Evolutionary conservation across 2,329 filamentous ascomycete genomes (phyloP), one percentile per base, ranked within the genome.

Genomic region (Juglanconis sp.): DNA sequence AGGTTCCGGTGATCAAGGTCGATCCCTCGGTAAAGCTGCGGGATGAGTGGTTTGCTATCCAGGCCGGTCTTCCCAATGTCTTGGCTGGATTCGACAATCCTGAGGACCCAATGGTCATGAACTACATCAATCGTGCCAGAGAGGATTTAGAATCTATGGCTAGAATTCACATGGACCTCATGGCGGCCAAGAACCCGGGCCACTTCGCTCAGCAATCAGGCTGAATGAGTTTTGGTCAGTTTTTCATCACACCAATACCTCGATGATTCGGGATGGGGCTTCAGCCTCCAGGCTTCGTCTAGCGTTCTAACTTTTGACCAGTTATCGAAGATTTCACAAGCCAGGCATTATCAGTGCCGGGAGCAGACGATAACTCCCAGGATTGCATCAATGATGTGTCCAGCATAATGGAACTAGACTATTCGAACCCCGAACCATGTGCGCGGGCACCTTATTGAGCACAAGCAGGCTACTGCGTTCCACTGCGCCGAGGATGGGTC

Each of bases 31-130:
- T 73, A 67, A 78, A 79, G 38, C 74, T 82, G 53, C 72, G 80
- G 56, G 78, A 83, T 62, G 77, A 83, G 67, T 86, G 83, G 83
- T 75, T 83, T 68, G 82, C 87, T 65, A 85, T 88, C 73, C 87
- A 84, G 73, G 82, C 81, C 68, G 81, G 80, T 42, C 81, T 91
- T 53, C 82, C 88, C 66, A 79, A 79, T 63, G 82, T 89, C 46
- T 76, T 87, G 49, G 74, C 76, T 56, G 74, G 73, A 51, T 77
- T 82, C 62, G 71, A 68, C 66, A 77, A 79, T 68, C 81, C 82
- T 15, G 77, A 80, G 64, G 81, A 83, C 63, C 72, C 77, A 56
- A 77, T 82, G 63, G 82, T 81, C 64, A 72, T 85, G 63, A 77
- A 83, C 63, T 79, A 82, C 58, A 78, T 88, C 67, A 73, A 71